A percentile compares a stretch with the other conserved stretches of the same genome.
These are phyloP conservation scores for Calonectria montana DNA, from an alignment of 2,329 filamentous ascomycete species.

Conservation along the genomic window DNA sequence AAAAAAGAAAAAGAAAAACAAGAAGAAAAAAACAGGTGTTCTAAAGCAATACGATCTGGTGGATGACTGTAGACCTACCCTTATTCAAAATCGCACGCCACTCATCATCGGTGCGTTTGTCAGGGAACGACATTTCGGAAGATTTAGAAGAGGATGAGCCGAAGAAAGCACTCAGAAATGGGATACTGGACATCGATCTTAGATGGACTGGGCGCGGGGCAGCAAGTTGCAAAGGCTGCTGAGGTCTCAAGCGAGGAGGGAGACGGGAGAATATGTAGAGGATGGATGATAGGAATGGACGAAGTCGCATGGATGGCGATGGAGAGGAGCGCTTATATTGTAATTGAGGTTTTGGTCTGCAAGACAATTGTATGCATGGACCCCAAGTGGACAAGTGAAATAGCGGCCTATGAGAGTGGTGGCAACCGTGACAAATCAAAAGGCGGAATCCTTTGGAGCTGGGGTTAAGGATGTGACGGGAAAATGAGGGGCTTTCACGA, in stretches of 20 bases:
- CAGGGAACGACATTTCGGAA: conserved; percentile 78
- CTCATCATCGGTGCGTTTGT: conserved; percentile 83
- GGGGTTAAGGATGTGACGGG: background rate
- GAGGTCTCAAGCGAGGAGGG: conserved; percentile 51
- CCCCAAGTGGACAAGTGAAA: background rate
- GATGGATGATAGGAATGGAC: conserved; percentile 59
- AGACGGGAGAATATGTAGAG: conserved; percentile 60
- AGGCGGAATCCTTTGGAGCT: background rate
- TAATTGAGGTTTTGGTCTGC: background rate
- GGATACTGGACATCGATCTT: conserved; percentile 79
- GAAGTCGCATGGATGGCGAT: conserved; percentile 59
- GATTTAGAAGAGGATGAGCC: conserved; percentile 67
- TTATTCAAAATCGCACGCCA: conserved; percentile 87
- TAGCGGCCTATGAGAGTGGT: conserved; percentile 10
- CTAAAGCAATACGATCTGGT: background rate
- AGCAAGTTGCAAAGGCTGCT: conserved; percentile 39
- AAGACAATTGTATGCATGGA: background rate
- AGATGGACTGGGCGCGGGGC: conserved; percentile 43
- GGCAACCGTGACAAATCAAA: conserved; percentile 40
- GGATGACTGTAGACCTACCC: conserved; percentile 47
- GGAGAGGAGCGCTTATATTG: background rate
- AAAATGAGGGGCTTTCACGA: conserved; percentile 20
- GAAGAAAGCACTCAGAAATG: conserved; percentile 83
- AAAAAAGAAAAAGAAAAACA: too few relatives aligned
- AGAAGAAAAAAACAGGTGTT: background rate